Evolutionary conservation across 192 early-diverging fungal genomes (phyloP).

Genomic region (Globomyces pollinis-pini): DNA sequence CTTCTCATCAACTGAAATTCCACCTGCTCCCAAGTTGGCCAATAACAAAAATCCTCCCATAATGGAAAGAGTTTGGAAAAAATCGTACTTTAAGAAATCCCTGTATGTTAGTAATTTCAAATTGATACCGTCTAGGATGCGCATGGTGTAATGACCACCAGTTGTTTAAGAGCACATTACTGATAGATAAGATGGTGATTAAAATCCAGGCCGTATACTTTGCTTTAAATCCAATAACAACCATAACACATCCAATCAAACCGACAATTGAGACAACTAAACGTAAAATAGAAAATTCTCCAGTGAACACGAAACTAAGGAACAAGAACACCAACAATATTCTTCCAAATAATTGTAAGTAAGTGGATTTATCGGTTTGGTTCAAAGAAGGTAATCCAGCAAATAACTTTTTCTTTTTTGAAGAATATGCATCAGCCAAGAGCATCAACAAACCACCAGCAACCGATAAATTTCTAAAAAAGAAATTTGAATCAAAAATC

Average conservation of each 20-base stretch:
- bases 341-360: constrained; percentile 86
- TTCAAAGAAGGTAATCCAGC: constrained; percentile 79
- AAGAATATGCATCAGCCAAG: constrained; percentile 68
- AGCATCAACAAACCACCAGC: constrained; percentile 92
- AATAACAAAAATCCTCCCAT: constrained; percentile 92
- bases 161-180: constrained; percentile 92
- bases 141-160: constrained; percentile 84
- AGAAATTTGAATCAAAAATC: constrained; percentile 80
- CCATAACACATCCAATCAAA: constrained; percentile 82
- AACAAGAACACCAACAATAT: constrained; percentile 90
- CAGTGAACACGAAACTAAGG: constrained; percentile 79
- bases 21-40: constrained; percentile 79
- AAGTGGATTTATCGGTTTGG: constrained; percentile 79
- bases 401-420: constrained; percentile 67
- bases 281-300: constrained; percentile 67
- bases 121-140: constrained; percentile 55
- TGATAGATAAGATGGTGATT: constrained; percentile 78
- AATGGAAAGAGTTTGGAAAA: constrained; percentile 94
- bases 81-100: constrained; percentile 96
- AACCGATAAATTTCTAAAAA: constrained; percentile 90
- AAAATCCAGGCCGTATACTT: constrained; percentile 93
- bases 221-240: constrained; percentile 96
- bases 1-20: constrained; percentile 92
- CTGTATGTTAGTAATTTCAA: constrained; percentile 13
- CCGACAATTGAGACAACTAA: constrained; percentile 65